Evolutionary conservation across 228 moss, liverwort and hornwort genomes (phyloP).

Genomic region (Sphagnum fallax): DNA sequence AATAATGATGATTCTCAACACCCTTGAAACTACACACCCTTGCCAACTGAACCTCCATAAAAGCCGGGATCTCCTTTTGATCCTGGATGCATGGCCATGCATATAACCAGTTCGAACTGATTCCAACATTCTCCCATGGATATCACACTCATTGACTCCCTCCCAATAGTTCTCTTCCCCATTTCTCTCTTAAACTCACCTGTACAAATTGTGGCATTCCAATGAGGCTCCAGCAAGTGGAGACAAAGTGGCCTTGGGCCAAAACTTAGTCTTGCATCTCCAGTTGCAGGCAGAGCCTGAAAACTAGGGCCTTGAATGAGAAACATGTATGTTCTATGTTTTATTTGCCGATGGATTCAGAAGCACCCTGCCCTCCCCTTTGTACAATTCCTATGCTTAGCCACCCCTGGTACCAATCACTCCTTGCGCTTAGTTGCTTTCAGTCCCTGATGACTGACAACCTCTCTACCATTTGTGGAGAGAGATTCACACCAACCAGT

Average conservation of each 20-base stretch:
- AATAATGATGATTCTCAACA: conserved; percentile 16
- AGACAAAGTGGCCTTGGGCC: conserved; percentile 40
- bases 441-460: conserved; percentile 16
- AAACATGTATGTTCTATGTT: conserved; percentile 16
- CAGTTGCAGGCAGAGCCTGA: conserved; percentile 23
- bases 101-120: conserved; percentile 53
- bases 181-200: conserved; percentile 6
- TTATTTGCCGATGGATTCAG: conserved; percentile 40
- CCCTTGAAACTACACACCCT: conserved; percentile 39
- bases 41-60: conserved; percentile 35
- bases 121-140: conserved; percentile 27
- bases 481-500: neutral
- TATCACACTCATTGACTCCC: conserved; percentile 34
- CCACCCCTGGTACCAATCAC: conserved; percentile 28
- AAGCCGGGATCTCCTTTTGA: neutral
- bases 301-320: conserved; percentile 50
- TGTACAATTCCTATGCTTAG: conserved; percentile 28
- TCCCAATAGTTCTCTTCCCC: conserved; percentile 31
- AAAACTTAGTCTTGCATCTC: conserved; percentile 32
- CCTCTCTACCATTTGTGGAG: neutral
- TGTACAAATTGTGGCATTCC: conserved; percentile 58
- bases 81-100: conserved; percentile 4
- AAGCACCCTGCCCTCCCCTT: conserved; percentile 32
- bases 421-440: conserved; percentile 21
- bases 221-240: conserved; percentile 37